Conservation (phyloP, 2,329 filamentous ascomycete genomes). For the Leptographium flavum region DNA sequence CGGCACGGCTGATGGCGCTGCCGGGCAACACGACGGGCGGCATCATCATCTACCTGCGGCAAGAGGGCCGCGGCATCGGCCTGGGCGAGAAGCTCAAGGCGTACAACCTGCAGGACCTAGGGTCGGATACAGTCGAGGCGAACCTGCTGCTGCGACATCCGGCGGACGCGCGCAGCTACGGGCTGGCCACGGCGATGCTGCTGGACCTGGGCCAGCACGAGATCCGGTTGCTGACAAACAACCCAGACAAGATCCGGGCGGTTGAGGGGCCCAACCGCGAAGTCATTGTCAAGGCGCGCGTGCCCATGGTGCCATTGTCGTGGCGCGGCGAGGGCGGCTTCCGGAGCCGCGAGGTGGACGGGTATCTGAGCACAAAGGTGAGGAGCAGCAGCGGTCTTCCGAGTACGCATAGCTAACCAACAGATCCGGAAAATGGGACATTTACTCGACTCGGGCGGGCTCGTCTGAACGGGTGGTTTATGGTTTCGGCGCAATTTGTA, state of each 20-base stretch:
- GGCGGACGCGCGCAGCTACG: constrained; percentile 87
- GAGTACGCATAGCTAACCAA: background rate
- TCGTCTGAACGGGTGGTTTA: constrained; percentile 2
- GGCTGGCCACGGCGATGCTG: constrained; percentile 90
- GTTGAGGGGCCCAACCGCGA: constrained; percentile 86
- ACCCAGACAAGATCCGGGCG: constrained; percentile 90
- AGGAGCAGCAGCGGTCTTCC: too few relatives aligned
- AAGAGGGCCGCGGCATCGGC: constrained; percentile 92
- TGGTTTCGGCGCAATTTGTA: background rate
- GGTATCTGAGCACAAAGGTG: constrained; percentile 90
- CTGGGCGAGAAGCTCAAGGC: constrained; percentile 93
- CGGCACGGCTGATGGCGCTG: constrained; percentile 79
- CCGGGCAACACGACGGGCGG: constrained; percentile 53
- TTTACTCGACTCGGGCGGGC: constrained; percentile 41
- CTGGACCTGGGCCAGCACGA: constrained; percentile 68
- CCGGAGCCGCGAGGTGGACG: constrained; percentile 76
- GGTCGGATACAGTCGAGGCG: constrained; percentile 94
- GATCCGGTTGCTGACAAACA: constrained; percentile 81
- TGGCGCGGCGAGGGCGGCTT: constrained; percentile 83
- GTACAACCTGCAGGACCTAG: constrained; percentile 93
- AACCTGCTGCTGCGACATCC: constrained; percentile 85
- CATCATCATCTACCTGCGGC: constrained; percentile 87
- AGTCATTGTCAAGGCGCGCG: constrained; percentile 73
- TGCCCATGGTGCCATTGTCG: constrained; percentile 88
- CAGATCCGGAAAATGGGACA: constrained; percentile 84